Percentiles rank a stretch among this genome's conserved stretches.
Evolutionary conservation across 2,329 filamentous ascomycete species (phyloP).

Genomic region (Hypoxylon sp.): DNA sequence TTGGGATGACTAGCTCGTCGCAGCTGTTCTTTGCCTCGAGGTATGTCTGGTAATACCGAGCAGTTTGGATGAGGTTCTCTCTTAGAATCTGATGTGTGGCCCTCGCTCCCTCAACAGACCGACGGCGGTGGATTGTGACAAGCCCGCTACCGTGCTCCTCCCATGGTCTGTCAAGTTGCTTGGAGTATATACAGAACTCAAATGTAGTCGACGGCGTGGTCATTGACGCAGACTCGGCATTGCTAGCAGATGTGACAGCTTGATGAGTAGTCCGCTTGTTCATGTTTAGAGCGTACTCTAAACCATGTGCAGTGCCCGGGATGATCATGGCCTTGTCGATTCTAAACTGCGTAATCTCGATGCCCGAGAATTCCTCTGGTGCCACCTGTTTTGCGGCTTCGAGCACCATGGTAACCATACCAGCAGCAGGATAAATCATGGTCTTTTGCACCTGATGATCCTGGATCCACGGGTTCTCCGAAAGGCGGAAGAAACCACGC

Average conservation of each 20-base stretch:
- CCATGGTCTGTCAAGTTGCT: conserved; percentile 56
- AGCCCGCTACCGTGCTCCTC: conserved; percentile 57
- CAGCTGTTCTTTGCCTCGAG: conserved; percentile 44
- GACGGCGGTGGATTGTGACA: conserved; percentile 47
- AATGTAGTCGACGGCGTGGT: conserved; percentile 36
- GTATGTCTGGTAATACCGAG: conserved; percentile 42
- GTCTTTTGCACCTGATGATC: conserved; percentile 65
- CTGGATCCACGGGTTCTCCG: conserved; percentile 65
- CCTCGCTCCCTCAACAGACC: conserved; percentile 14
- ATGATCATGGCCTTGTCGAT: conserved; percentile 66
- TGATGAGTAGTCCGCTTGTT: conserved; percentile 39
- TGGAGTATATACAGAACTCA: conserved; percentile 62
- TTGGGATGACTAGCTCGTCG: conserved; percentile 54
- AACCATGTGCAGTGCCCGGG: conserved; percentile 59
- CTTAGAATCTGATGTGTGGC: conserved; percentile 2
- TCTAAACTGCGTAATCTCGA: conserved; percentile 60
- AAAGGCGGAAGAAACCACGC: conserved; percentile 62
- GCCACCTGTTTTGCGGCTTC: conserved; percentile 60
- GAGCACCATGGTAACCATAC: conserved; percentile 63
- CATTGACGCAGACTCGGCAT: background rate
- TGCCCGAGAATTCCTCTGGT: conserved; percentile 50
- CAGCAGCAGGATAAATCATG: conserved; percentile 64
- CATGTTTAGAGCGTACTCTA: conserved; percentile 64
- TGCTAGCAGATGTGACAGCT: background rate
- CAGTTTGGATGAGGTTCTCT: conserved; percentile 39